A percentile compares a stretch with the other conserved stretches of the same genome.
These are phyloP conservation scores for Botrytis tulipae DNA, from an alignment of 2,329 filamentous ascomycete species.

Conservation along the genomic window DNA sequence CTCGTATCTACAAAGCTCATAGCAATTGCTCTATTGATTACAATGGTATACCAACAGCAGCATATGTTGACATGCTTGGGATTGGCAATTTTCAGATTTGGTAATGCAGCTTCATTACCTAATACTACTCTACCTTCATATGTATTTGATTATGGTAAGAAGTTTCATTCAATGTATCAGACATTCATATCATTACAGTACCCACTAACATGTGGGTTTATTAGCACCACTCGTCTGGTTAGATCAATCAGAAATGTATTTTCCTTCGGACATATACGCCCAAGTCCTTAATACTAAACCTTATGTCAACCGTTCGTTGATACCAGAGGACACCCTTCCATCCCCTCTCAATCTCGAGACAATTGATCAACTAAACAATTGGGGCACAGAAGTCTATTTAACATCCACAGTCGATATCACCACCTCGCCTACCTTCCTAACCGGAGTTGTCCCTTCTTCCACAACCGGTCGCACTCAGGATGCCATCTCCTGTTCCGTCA, in stretches of 20 bases:
- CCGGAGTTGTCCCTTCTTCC: conserved; percentile 53
- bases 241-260: conserved; percentile 48
- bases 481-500: conserved; percentile 51
- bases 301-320: conserved; percentile 43
- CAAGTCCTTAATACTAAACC: conserved; percentile 49
- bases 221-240: conserved; percentile 52
- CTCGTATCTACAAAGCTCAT: conserved; percentile 6
- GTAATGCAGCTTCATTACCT: conserved; percentile 10
- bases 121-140: conserved; percentile 42
- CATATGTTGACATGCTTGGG: conserved; percentile 12
- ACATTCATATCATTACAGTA: not conserved
- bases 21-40: conserved; percentile 18
- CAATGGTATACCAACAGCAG: conserved; percentile 12
- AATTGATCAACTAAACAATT: conserved; percentile 46
- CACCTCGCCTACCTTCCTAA: conserved; percentile 47
- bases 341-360: conserved; percentile 47
- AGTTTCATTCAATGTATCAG: not conserved
- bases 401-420: conserved; percentile 50
- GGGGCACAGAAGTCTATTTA: conserved; percentile 45
- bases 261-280: conserved; percentile 48
- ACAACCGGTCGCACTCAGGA: conserved; percentile 48
- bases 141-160: conserved; percentile 46
- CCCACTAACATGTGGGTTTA: not conserved
- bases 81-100: conserved; percentile 8
- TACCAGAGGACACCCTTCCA: conserved; percentile 39